A percentile compares a stretch with the other conserved stretches of the same genome.
Evolutionary conservation across 73 alveolate genomes (phyloP).

Genomic region (Tetrahymena malaccensis): DNA sequence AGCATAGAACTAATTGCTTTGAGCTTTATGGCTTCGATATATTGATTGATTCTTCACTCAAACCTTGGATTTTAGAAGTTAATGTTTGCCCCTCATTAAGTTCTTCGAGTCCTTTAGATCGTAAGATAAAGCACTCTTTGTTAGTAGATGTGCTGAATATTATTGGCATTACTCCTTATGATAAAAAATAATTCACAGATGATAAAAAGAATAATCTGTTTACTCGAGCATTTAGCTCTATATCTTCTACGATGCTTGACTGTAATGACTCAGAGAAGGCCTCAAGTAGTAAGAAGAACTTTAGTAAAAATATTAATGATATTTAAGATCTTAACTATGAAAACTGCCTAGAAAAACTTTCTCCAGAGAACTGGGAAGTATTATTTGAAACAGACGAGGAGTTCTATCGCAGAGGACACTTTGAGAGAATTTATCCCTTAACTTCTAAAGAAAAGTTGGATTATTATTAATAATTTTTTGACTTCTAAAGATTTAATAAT

Average conservation of each 20-base stretch:
- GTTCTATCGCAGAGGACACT: constrained; percentile 12
- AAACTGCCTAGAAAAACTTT: constrained; percentile 9
- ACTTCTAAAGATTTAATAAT: constrained; percentile 34
- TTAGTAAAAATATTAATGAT: constrained; percentile 15
- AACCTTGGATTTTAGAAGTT: constrained; percentile 93
- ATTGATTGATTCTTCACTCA: constrained; percentile 68
- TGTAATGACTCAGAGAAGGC: neutral
- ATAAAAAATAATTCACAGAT: constrained; percentile 41
- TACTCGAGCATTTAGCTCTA: neutral
- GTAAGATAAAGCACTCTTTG: constrained; percentile 74
- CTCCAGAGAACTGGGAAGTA: constrained; percentile 5
- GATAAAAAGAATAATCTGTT: neutral
- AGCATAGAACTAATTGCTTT: constrained; percentile 64
- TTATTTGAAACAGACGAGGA: constrained; percentile 22
- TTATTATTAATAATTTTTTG: constrained; percentile 17
- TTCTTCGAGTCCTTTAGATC: constrained; percentile 81
- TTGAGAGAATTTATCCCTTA: constrained; percentile 22
- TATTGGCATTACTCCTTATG: constrained; percentile 77
- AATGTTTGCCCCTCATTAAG: constrained; percentile 84
- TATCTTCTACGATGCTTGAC: neutral
- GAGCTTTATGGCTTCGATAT: constrained; percentile 94
- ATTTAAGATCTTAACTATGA: neutral
- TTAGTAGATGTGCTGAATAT: constrained; percentile 69
- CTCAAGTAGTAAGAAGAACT: neutral
- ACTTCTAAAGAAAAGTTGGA: constrained; percentile 4